Percentiles rank a stretch among this genome's conserved stretches.
These are phyloP conservation scores for Mimosa pudica DNA, from an alignment of 306 rosid genomes.

Conservation along the genomic window DNA sequence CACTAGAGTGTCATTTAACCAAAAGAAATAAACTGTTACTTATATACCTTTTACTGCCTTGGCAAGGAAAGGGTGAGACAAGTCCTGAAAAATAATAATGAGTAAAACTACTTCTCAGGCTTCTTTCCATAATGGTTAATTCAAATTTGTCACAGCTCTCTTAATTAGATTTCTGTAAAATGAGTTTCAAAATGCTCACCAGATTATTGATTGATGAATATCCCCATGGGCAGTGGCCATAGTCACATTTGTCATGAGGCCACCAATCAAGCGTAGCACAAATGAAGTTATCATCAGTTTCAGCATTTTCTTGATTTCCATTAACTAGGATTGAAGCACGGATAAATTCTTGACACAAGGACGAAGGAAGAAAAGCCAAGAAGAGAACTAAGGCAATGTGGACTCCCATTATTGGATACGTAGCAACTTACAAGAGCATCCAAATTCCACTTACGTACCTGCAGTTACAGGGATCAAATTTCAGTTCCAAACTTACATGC, in stretches of 20 bases:
- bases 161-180: slow-evolving; percentile 29
- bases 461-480: slow-evolving; percentile 31
- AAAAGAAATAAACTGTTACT: slow-evolving; percentile 12
- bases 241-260: slow-evolving; percentile 88
- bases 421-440: slow-evolving; percentile 24
- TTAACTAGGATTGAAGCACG: slow-evolving; percentile 53
- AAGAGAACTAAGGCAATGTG: slow-evolving; percentile 50
- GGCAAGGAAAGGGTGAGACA: slow-evolving; percentile 76
- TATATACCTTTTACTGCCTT: slow-evolving; percentile 81
- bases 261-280: slow-evolving; percentile 99
- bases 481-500: slow-evolving; percentile 32
- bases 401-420: slow-evolving; percentile 59
- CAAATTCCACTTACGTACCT: slow-evolving; percentile 44
- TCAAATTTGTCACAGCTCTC: not conserved
- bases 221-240: slow-evolving; percentile 90
- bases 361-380: slow-evolving; percentile 50
- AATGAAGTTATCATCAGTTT: slow-evolving; percentile 68
- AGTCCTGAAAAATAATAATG: slow-evolving; percentile 68
- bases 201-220: slow-evolving; percentile 64
- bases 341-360: slow-evolving; percentile 50
- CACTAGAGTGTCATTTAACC: slow-evolving; percentile 1
- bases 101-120: slow-evolving; percentile 25
- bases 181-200: slow-evolving; percentile 49
- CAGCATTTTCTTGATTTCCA: slow-evolving; percentile 58
- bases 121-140: not conserved